phyloP scores from a whole-genome alignment of 2,329 filamentous ascomycete genomes.

The Endoconidiophora laricicola region DNA sequence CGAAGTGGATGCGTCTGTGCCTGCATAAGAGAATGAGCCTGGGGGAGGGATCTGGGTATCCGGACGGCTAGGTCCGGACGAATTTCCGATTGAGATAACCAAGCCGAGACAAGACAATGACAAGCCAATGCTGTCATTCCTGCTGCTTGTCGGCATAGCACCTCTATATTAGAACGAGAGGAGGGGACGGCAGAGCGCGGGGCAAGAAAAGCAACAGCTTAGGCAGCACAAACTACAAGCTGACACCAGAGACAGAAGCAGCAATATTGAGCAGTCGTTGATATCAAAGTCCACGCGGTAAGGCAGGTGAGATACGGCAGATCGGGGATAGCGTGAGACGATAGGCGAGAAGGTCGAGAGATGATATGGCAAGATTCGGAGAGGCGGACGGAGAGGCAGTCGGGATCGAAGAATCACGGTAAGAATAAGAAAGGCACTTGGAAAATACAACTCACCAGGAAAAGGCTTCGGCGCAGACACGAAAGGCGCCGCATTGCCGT shows the following conservation, averaged over 20 bases:
- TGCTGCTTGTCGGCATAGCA: no score
- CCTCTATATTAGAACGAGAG: no score
- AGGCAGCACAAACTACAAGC: background rate
- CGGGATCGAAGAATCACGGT: background rate
- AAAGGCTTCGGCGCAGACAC: constrained; percentile 5
- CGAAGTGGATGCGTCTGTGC: background rate
- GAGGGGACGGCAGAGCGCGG: background rate
- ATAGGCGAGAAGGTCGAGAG: background rate
- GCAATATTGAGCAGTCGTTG: no score
- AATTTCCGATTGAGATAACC: no score
- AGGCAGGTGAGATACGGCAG: background rate
- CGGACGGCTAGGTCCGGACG: no score
- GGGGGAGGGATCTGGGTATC: no score
- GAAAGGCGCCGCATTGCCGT: constrained; percentile 24
- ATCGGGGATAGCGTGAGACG: background rate
- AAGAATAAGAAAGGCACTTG: background rate
- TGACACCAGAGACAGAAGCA: no score
- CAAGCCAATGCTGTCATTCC: no score
- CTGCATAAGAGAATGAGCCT: background rate
- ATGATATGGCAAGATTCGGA: background rate
- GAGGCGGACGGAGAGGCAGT: background rate
- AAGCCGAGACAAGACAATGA: no score
- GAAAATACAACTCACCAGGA: constrained; percentile 18
- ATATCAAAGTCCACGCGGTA: no score
- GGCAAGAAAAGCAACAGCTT: background rate